Conservation (phyloP, 2,329 filamentous ascomycete genomes). For the Fusarium newnesense region DNA sequence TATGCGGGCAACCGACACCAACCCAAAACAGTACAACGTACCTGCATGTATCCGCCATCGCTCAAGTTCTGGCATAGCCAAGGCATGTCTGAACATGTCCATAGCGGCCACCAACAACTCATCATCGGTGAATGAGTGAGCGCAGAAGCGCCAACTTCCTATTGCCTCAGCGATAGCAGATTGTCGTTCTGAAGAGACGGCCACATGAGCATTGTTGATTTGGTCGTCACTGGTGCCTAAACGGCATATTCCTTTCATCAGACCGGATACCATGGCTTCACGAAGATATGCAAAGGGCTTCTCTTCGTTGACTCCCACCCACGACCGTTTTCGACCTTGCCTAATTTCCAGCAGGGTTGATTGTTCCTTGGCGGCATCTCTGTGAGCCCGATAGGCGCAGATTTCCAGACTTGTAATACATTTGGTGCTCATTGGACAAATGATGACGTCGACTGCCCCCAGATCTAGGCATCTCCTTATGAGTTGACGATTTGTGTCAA, state of each 20-base stretch:
- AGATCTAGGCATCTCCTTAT: slow-evolving; percentile 82
- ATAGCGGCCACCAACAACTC: slow-evolving; percentile 88
- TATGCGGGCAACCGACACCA: slow-evolving; percentile 31
- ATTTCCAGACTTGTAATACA: slow-evolving; percentile 81
- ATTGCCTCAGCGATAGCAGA: slow-evolving; percentile 74
- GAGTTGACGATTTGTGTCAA: slow-evolving; percentile 51
- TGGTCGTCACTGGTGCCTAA: slow-evolving; percentile 70
- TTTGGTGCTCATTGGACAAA: slow-evolving; percentile 79
- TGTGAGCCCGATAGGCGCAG: slow-evolving; percentile 84
- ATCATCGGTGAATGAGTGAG: slow-evolving; percentile 89
- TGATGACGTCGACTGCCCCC: slow-evolving; percentile 87
- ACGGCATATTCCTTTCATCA: slow-evolving; percentile 91
- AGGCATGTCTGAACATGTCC: slow-evolving; percentile 88
- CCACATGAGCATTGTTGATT: slow-evolving; percentile 72
- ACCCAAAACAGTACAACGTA: slow-evolving; percentile 55
- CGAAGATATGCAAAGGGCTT: slow-evolving; percentile 90
- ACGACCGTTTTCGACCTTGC: slow-evolving; percentile 84
- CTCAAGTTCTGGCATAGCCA: slow-evolving; percentile 83
- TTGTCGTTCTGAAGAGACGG: slow-evolving; percentile 73
- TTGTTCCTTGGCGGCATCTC: slow-evolving; percentile 79
- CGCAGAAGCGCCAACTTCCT: slow-evolving; percentile 87
- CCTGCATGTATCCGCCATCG: slow-evolving; percentile 82
- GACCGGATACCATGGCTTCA: slow-evolving; percentile 91
- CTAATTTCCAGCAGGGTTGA: slow-evolving; percentile 76
- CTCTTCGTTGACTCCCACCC: slow-evolving; percentile 87